Conservation (phyloP, 805 yeast genomes). For the Teunomyces funiuensis region DNA sequence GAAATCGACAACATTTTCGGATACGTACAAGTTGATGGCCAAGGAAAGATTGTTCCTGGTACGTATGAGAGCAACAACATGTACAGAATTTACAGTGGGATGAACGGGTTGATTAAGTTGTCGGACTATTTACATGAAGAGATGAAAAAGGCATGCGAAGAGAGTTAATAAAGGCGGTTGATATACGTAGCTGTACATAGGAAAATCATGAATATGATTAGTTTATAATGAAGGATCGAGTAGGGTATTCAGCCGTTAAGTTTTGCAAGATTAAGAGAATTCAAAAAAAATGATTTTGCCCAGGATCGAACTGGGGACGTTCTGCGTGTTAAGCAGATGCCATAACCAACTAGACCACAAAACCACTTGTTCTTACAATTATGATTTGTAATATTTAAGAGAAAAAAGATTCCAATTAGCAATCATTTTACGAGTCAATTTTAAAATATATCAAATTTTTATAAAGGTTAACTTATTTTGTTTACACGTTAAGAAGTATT, state of each 20-base stretch:
- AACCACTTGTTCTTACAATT: conserved; percentile 47
- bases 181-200: too few species aligned
- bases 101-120: conserved; percentile 50
- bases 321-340: conserved; percentile 99
- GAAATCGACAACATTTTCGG: conserved; percentile 73
- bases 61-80: conserved; percentile 58
- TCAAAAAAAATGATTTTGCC: conserved; percentile 75
- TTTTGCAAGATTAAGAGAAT: background rate
- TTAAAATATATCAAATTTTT: too few species aligned
- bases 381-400: background rate
- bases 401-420: too few species aligned
- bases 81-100: conserved; percentile 51
- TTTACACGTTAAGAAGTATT: too few species aligned
- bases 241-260: too few species aligned
- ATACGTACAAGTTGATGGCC: conserved; percentile 56
- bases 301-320: conserved; percentile 99
- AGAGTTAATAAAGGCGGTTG: background rate
- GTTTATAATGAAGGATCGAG: conserved; percentile 1
- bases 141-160: conserved; percentile 18
- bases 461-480: too few species aligned
- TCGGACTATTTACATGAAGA: conserved; percentile 51
- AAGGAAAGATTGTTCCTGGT: conserved; percentile 54
- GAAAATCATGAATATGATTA: background rate
- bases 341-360: conserved; percentile 99
- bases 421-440: too few species aligned